Evolutionary conservation across 331 rosid species (phyloP).

Genomic region (Acacia pycnantha): DNA sequence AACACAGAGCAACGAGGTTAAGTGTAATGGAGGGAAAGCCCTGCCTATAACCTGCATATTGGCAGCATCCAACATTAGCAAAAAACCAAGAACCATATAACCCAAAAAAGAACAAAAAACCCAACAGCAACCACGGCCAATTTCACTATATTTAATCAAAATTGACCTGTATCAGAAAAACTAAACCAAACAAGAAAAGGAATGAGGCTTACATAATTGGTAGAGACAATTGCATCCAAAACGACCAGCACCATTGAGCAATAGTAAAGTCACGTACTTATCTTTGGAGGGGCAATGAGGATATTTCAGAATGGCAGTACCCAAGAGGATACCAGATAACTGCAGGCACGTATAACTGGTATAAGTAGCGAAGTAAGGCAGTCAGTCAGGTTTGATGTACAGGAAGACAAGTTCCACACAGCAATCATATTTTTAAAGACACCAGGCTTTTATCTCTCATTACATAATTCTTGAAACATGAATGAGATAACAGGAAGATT

Average conservation of each 20-base stretch:
- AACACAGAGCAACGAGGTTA: too few species aligned
- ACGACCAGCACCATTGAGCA: constrained; percentile 86
- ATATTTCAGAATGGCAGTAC: constrained; percentile 52
- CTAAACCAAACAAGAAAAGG: constrained; percentile 14
- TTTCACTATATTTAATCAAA: not conserved
- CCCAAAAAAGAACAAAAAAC: not conserved
- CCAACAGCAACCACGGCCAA: not conserved
- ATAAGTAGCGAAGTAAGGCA: not conserved
- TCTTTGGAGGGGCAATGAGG: constrained; percentile 61
- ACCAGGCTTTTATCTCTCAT: not conserved
- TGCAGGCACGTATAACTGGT: constrained; percentile 42
- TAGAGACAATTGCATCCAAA: constrained; percentile 76
- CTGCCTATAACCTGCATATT: not conserved
- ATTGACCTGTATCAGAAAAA: not conserved
- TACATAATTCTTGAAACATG: too few species aligned
- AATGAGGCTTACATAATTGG: constrained; percentile 60
- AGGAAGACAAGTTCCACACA: not conserved
- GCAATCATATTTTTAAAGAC: not conserved
- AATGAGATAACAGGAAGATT: not conserved
- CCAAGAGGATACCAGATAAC: constrained; percentile 80
- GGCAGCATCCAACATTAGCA: not conserved
- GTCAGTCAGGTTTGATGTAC: not conserved
- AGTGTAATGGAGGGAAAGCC: not conserved
- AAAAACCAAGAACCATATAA: not conserved
- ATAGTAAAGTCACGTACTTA: constrained; percentile 71